Conservation (phyloP, 1,139 yeast genomes). For the Candida gigantensis region DNA sequence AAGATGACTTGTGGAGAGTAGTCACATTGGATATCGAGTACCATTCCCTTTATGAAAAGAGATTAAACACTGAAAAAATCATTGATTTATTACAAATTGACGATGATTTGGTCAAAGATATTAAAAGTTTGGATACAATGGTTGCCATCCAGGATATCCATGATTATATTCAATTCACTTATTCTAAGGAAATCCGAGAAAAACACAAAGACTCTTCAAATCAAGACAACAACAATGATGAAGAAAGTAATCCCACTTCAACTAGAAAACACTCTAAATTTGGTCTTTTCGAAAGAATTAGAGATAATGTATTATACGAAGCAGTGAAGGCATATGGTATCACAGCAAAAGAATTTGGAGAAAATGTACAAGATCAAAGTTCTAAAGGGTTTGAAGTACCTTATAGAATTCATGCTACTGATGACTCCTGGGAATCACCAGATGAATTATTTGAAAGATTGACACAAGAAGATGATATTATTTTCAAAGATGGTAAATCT, state of each 20-base stretch:
- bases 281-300: conserved; percentile 74
- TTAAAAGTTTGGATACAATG: conserved; percentile 60
- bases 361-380: conserved; percentile 69
- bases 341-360: conserved; percentile 77
- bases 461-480: conserved; percentile 54
- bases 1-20: conserved; percentile 92
- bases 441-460: conserved; percentile 59
- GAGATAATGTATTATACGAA: conserved; percentile 64
- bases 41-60: conserved; percentile 81
- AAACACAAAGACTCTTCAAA: conserved; percentile 13
- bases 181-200: conserved; percentile 59
- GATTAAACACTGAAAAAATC: conserved; percentile 60
- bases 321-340: conserved; percentile 78
- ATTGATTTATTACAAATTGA: conserved; percentile 54
- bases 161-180: conserved; percentile 80
- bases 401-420: conserved; percentile 72
- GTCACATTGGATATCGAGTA: conserved; percentile 84
- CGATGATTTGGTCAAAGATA: conserved; percentile 61
- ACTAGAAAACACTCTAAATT: conserved; percentile 70
- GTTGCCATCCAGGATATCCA: conserved; percentile 86
- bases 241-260: too few species aligned
- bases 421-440: conserved; percentile 70
- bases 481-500: conserved; percentile 58
- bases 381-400: conserved; percentile 45
- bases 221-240: too few species aligned